Evolutionary conservation across 139 green algal genomes (phyloP).

Genomic region (Picochlorum sp.): DNA sequence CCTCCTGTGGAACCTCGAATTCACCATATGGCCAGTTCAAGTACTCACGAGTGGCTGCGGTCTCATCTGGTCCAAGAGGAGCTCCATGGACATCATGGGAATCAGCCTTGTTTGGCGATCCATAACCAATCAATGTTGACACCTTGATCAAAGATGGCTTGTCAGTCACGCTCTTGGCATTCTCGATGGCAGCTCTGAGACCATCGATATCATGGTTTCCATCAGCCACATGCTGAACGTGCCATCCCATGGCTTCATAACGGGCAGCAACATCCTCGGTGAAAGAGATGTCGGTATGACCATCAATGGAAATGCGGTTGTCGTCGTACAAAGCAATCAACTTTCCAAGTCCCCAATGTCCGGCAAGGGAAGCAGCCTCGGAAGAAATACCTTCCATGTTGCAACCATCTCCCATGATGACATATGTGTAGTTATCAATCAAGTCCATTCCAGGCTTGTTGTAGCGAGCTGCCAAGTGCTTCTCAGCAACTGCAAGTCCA

Average conservation of each 20-base stretch:
- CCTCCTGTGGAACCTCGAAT: slow-evolving; percentile 89
- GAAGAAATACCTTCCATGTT: slow-evolving; percentile 99
- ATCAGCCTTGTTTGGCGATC: slow-evolving; percentile 98
- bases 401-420: slow-evolving; percentile 96
- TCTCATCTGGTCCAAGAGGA: slow-evolving; percentile 90
- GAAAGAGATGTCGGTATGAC: slow-evolving; percentile 98
- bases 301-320: slow-evolving; percentile 99
- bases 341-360: slow-evolving; percentile 98
- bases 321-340: slow-evolving; percentile 98
- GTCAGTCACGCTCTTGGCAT: slow-evolving; percentile 70
- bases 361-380: slow-evolving; percentile 92
- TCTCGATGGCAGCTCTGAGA: slow-evolving; percentile 71
- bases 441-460: slow-evolving; percentile 91
- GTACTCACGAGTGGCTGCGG: slow-evolving; percentile 82
- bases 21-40: slow-evolving; percentile 86
- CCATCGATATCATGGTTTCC: slow-evolving; percentile 92
- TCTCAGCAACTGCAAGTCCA: slow-evolving; percentile 86
- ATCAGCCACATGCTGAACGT: slow-evolving; percentile 77
- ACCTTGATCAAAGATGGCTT: slow-evolving; percentile 96
- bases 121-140: slow-evolving; percentile 97
- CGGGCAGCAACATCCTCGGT: slow-evolving; percentile 93
- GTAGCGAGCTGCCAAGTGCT: slow-evolving; percentile 93
- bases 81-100: slow-evolving; percentile 94
- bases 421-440: slow-evolving; percentile 99
- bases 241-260: slow-evolving; percentile 88